Evolutionary conservation across 2,329 filamentous ascomycete genomes (phyloP).

Genomic region (Mycogone perniciosa): DNA sequence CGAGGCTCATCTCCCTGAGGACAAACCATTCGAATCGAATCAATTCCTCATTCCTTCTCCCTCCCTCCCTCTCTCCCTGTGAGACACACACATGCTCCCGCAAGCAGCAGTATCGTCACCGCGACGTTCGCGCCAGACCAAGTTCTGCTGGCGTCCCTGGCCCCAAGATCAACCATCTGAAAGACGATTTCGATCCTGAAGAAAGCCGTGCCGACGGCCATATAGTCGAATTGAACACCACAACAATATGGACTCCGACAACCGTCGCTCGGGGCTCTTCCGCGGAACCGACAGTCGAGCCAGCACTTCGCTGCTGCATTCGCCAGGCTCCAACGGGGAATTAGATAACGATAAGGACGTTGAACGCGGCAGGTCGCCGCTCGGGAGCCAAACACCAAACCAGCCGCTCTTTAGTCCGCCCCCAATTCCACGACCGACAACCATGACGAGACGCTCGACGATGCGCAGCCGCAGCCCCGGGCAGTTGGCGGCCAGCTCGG

Average conservation of each 20-base stretch:
- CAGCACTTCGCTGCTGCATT: constrained; percentile 35
- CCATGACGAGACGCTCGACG: constrained; percentile 47
- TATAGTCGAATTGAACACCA: constrained; percentile 16
- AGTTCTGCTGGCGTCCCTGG: constrained; percentile 21
- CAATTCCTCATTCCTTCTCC: constrained; percentile 9
- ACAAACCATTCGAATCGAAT: not conserved
- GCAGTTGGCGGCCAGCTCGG: constrained; percentile 35
- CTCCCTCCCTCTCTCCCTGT: constrained; percentile 12
- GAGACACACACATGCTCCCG: constrained; percentile 22
- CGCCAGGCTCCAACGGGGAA: constrained; percentile 25
- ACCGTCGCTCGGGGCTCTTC: constrained; percentile 37
- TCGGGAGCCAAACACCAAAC: constrained; percentile 12
- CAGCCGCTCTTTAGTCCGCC: constrained; percentile 18
- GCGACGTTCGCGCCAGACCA: constrained; percentile 17
- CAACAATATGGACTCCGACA: constrained; percentile 37
- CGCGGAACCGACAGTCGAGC: constrained; percentile 41
- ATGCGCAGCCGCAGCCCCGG: constrained; percentile 76
- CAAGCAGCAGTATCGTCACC: constrained; percentile 3
- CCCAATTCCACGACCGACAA: constrained; percentile 18
- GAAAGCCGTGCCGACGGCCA: constrained; percentile 1
- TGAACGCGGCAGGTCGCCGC: constrained; percentile 6
- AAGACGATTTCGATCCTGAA: constrained; percentile 23
- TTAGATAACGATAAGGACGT: constrained; percentile 15
- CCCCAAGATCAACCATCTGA: constrained; percentile 20
- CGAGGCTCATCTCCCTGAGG: no score